phyloP scores from a whole-genome alignment of 1,284 basidiomycete genomes.

The Cryptococcus depauperatus region DNA sequence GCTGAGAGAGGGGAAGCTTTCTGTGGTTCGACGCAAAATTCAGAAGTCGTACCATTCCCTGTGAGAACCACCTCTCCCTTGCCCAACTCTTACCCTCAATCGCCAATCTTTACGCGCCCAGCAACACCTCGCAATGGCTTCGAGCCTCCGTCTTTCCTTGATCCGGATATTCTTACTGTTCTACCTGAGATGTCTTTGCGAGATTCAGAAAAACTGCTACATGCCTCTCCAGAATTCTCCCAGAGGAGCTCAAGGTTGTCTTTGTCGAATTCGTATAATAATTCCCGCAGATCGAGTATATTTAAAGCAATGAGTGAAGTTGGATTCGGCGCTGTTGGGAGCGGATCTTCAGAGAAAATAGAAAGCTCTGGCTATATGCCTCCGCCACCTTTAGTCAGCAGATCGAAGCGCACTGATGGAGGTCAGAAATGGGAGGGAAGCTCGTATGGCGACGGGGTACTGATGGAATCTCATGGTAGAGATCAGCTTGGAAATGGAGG shows the following conservation, averaged over 20 bases:
- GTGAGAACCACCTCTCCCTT: slow-evolving; percentile 1
- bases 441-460: slow-evolving; percentile 28
- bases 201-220: slow-evolving; percentile 24
- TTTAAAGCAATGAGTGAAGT: slow-evolving; percentile 12
- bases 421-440: slow-evolving; percentile 25
- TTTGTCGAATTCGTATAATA: slow-evolving; percentile 9
- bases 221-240: not conserved
- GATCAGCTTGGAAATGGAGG: slow-evolving; percentile 24
- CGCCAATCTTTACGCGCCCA: slow-evolving; percentile 8
- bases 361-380: slow-evolving; percentile 16
- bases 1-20: not conserved
- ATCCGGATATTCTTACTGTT: slow-evolving; percentile 39
- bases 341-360: slow-evolving; percentile 12
- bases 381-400: not conserved
- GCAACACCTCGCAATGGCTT: slow-evolving; percentile 18
- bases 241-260: slow-evolving; percentile 8
- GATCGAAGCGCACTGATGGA: slow-evolving; percentile 24
- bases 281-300: slow-evolving; percentile 9
- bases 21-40: not conserved
- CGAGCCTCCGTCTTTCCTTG: slow-evolving; percentile 34
- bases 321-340: not conserved
- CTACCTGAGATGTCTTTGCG: slow-evolving; percentile 39
- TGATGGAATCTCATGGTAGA: slow-evolving; percentile 33
- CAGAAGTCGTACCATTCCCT: not conserved
- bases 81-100: slow-evolving; percentile 1